Percentiles rank a stretch among this genome's conserved stretches.
These are phyloP conservation scores for Ogataea dorogensis DNA, from an alignment of 805 yeast species.

Conservation along the genomic window DNA sequence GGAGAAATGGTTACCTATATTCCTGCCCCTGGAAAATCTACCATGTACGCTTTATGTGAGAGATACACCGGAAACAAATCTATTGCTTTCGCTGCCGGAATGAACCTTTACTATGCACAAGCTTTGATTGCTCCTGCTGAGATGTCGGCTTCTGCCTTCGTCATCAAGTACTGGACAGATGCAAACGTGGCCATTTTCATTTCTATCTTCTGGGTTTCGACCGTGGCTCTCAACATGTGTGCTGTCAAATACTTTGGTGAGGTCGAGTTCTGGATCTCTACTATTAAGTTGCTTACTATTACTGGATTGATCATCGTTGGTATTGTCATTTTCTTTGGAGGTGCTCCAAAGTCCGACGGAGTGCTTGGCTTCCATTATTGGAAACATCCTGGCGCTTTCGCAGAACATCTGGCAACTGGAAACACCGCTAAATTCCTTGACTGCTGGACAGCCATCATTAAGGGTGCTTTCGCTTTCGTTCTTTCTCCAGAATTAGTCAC, in stretches of 20 bases:
- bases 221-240: conserved; percentile 45
- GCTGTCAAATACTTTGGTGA: conserved; percentile 54
- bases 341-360: conserved; percentile 51
- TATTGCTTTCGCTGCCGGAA: conserved; percentile 58
- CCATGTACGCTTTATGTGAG: conserved; percentile 48
- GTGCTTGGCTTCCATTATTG: conserved; percentile 46
- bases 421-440: conserved; percentile 62
- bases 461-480: conserved; percentile 65
- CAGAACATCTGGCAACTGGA: conserved; percentile 49
- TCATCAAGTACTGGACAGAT: conserved; percentile 60
- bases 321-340: conserved; percentile 61
- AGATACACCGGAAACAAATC: conserved; percentile 46
- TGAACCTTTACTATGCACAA: conserved; percentile 45
- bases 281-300: conserved; percentile 62
- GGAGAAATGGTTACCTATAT: conserved; percentile 68
- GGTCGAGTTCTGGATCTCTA: conserved; percentile 65
- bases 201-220: conserved; percentile 48
- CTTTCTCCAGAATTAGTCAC: conserved; percentile 35
- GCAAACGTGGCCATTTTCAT: conserved; percentile 62
- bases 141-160: conserved; percentile 63
- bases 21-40: conserved; percentile 64
- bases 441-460: conserved; percentile 59
- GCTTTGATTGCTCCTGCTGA: conserved; percentile 58
- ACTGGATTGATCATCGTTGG: conserved; percentile 59
- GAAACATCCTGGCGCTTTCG: conserved; percentile 44